Evolutionary conservation across 2,329 filamentous ascomycete species (phyloP), one percentile per base, ranked within the genome.

Genomic region (Sporothrix schenckii): DNA sequence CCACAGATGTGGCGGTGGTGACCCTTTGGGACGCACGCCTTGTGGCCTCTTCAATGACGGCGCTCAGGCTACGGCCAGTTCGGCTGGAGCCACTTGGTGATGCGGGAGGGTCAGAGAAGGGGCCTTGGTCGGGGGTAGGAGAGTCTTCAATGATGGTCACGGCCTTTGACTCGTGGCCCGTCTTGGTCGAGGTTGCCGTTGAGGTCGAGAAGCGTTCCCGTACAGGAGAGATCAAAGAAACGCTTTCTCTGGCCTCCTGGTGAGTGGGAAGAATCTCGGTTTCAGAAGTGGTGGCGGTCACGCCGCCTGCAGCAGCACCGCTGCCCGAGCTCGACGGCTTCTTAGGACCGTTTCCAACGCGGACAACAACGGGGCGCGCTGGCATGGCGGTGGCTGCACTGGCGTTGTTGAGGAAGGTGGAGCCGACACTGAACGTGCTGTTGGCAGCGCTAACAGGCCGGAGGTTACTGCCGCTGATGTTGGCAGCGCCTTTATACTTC

Each of bases 391-490:
- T 89, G 49, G 84, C 81, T 50, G 85, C 82, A 75, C 82, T 88
- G 73, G 87, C 87, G 72, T 85, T 89, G 80, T 88, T 91, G 74
- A 91, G 81, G 78, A 90, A 90, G 1, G 89, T 89, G 24, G 88
- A 89, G 21, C 89, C 88, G 70, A 91, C 87, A 75, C 88, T 90
- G 77, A 91, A 91, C 49, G 86, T 85, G 78, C 84, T 86, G 69
- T 80, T 83, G 13, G 79, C 74, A 6, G 82, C 83, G 75, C 87
- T 89, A 74, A 83, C 84, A 27, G 83, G 88, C 71, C 80, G 82
- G 68, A 75, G 74, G 75, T 71, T 75, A 27, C 47, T 66, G 27
- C 54, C 47, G 56, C 44, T 60, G 34, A 10, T n/a, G 41, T 44
- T 44, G 39, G 39, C 39, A 10, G 19, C 49, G 41, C 52, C 66